Evolutionary conservation across 1,284 basidiomycete genomes (phyloP).

Genomic region (Cryptococcus sp.): DNA sequence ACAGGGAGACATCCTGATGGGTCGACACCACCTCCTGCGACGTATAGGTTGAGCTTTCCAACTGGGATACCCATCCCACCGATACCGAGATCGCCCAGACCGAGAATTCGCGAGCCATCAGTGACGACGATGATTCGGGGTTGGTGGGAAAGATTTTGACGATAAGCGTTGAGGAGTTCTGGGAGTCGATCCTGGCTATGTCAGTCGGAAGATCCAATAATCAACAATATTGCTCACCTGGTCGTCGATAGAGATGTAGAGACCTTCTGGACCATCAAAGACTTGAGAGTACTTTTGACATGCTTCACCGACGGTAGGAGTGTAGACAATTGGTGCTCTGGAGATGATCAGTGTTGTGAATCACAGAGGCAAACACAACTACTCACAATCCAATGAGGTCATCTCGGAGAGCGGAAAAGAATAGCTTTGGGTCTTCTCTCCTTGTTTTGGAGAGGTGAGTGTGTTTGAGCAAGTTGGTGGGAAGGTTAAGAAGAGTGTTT

Average conservation of each 20-base stretch:
- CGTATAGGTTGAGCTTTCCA: constrained; percentile 86
- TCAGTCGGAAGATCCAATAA: no score
- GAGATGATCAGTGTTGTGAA: background rate
- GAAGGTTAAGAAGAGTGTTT: constrained; percentile 31
- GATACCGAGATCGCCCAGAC: constrained; percentile 75
- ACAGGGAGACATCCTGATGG: constrained; percentile 82
- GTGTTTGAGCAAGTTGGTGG: constrained; percentile 40
- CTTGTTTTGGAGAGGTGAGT: constrained; percentile 36
- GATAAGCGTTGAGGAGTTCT: constrained; percentile 41
- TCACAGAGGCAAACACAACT: background rate
- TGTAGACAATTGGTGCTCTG: constrained; percentile 75
- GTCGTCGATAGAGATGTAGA: constrained; percentile 77
- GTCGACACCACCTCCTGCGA: constrained; percentile 77
- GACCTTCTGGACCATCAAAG: constrained; percentile 68
- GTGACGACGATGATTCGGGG: constrained; percentile 81
- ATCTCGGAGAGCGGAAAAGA: constrained; percentile 37
- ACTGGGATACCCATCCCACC: constrained; percentile 81
- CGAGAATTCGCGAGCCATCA: constrained; percentile 89
- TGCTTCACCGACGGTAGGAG: constrained; percentile 86
- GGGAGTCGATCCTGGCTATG: constrained; percentile 31
- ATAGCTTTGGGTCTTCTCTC: constrained; percentile 37
- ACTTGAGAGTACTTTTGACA: constrained; percentile 79
- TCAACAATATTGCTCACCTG: constrained; percentile 52
- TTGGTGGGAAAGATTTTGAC: constrained; percentile 58
- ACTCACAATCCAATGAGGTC: constrained; percentile 42